These are phyloP conservation scores for Penstemon eatonii DNA, from an alignment of 257 asterid genomes.

Conservation along the genomic window DNA sequence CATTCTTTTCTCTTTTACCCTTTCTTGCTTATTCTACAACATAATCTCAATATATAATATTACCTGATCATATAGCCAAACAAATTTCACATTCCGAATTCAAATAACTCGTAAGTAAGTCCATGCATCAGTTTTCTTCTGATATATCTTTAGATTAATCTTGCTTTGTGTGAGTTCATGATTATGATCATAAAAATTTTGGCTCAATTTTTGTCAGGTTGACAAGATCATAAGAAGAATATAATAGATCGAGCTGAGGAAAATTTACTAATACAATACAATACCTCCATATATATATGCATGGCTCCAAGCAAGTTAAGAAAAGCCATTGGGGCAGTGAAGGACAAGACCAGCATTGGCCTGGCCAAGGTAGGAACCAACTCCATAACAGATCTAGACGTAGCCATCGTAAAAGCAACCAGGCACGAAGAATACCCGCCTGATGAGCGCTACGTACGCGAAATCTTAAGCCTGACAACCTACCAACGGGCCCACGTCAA, in stretches of 20 bases:
- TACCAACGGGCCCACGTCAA: slow-evolving; percentile 71
- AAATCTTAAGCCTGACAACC: slow-evolving; percentile 66
- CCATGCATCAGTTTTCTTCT: not conserved
- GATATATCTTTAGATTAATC: no score
- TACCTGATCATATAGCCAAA: not conserved
- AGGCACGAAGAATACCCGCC: slow-evolving; percentile 96
- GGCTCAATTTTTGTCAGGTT: not conserved
- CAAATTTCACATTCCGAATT: not conserved
- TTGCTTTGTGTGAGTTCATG: no score
- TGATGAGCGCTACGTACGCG: slow-evolving; percentile 78
- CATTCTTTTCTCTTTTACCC: not conserved
- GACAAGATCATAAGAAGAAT: no score
- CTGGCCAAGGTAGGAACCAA: slow-evolving; percentile 82
- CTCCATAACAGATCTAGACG: slow-evolving; percentile 78
- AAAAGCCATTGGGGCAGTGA: slow-evolving; percentile 88
- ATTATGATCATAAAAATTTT: not conserved
- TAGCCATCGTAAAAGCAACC: slow-evolving; percentile 92
- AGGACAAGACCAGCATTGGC: slow-evolving; percentile 89
- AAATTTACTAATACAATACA: not conserved
- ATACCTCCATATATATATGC: not conserved
- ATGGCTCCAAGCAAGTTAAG: slow-evolving; percentile 93
- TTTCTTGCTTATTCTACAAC: not conserved
- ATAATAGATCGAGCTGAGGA: no score
- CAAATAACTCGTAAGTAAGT: not conserved
- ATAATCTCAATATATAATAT: not conserved